Percentiles rank a stretch among this genome's conserved stretches.
phyloP scores from a whole-genome alignment of 371 early-diverging fungal species.

The Basidiobolus meristosporus region DNA sequence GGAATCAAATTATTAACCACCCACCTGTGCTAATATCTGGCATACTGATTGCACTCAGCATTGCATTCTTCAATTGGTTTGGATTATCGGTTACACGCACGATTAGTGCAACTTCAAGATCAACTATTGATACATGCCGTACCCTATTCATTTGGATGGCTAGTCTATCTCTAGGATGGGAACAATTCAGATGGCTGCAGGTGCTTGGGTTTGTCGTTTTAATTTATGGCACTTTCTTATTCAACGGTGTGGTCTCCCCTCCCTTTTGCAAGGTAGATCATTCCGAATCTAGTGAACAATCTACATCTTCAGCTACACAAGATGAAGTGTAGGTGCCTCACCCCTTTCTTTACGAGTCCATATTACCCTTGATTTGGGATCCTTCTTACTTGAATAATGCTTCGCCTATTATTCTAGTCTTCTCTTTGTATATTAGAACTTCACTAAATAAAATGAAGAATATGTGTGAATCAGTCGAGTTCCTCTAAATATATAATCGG shows the following conservation, averaged over 20 bases:
- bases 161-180: slow-evolving; percentile 81
- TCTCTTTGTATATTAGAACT: too few relatives aligned
- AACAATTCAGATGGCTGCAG: slow-evolving; percentile 75
- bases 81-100: slow-evolving; percentile 77
- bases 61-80: slow-evolving; percentile 88
- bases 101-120: slow-evolving; percentile 73
- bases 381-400: too few relatives aligned
- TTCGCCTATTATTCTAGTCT: too few relatives aligned
- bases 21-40: slow-evolving; percentile 52
- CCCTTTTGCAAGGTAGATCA: slow-evolving; percentile 10
- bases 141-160: slow-evolving; percentile 91
- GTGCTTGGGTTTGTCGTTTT: slow-evolving; percentile 67
- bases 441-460: too few relatives aligned
- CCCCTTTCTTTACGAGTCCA: too few relatives aligned
- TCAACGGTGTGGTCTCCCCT: slow-evolving; percentile 65
- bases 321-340: too few relatives aligned
- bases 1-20: slow-evolving; percentile 41
- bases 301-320: too few relatives aligned
- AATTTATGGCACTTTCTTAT: slow-evolving; percentile 78
- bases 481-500: too few relatives aligned
- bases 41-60: slow-evolving; percentile 63
- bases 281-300: too few relatives aligned
- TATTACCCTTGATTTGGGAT: too few relatives aligned
- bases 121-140: slow-evolving; percentile 89
- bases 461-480: too few relatives aligned